Conservation (phyloP, 306 rosid species). For the Ormosia semicastrata region DNA sequence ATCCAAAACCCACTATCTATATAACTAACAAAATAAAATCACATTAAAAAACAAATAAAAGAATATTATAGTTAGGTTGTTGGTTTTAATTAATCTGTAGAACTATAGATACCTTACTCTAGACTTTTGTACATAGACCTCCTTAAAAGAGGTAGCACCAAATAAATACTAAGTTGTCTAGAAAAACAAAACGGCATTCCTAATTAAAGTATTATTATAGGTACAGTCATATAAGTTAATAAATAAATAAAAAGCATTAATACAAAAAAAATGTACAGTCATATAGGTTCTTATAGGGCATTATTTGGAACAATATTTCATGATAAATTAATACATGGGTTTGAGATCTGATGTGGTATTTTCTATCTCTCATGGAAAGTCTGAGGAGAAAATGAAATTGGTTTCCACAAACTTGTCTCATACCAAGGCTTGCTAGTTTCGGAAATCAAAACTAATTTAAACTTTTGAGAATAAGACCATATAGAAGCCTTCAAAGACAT, state of each 20-base stretch:
- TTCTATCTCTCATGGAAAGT: neutral
- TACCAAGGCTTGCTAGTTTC: neutral
- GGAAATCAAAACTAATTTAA: neutral
- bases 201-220: neutral
- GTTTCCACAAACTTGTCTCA: constrained; percentile 16
- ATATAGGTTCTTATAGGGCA: neutral
- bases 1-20: constrained; percentile 23
- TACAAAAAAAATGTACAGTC: neutral
- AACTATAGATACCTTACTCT: neutral
- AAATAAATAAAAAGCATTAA: too few relatives aligned
- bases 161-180: neutral
- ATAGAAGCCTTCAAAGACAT: neutral
- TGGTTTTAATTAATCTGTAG: constrained; percentile 1
- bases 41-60: neutral
- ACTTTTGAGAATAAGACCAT: neutral
- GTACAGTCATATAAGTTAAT: neutral
- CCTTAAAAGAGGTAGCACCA: neutral
- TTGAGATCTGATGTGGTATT: neutral
- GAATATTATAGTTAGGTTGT: constrained; percentile 24
- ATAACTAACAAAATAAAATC: constrained; percentile 25
- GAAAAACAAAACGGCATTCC: neutral
- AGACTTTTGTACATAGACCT: neutral
- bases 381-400: constrained; percentile 15
- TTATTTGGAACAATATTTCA: constrained; percentile 13
- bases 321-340: constrained; percentile 13